A percentile compares a stretch with the other conserved stretches of the same genome.
phyloP scores from a whole-genome alignment of 176 grass and related monocot genomes.

The Cenchrus americanus region DNA sequence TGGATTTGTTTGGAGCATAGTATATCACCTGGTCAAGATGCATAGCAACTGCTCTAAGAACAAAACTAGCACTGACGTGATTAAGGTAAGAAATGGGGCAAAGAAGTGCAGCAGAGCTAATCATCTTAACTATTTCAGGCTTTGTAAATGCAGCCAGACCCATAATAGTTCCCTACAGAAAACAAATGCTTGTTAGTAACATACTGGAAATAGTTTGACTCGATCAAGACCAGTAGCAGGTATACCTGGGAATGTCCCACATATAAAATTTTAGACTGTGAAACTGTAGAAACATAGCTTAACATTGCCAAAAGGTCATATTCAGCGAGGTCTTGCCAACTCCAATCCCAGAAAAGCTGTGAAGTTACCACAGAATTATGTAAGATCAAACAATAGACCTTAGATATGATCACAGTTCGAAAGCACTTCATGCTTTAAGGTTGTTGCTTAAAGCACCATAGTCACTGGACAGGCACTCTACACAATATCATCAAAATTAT shows the following conservation, averaged over 20 bases:
- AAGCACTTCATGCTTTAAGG: slow-evolving; percentile 10
- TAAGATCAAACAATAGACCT: slow-evolving; percentile 30
- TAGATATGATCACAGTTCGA: slow-evolving; percentile 20
- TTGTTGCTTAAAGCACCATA: slow-evolving; percentile 27
- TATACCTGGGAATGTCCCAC: slow-evolving; percentile 91
- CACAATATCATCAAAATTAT: slow-evolving; percentile 26
- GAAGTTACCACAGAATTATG: slow-evolving; percentile 28
- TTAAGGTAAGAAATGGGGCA: slow-evolving; percentile 97
- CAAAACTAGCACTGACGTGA: slow-evolving; percentile 83
- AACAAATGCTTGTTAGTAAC: slow-evolving; percentile 37
- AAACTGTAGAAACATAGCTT: slow-evolving; percentile 67
- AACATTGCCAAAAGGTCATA: slow-evolving; percentile 82
- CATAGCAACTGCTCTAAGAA: slow-evolving; percentile 73
- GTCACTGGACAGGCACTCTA: background rate
- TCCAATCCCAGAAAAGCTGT: slow-evolving; percentile 99
- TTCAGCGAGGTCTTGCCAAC: slow-evolving; percentile 95
- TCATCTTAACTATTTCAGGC: slow-evolving; percentile 72
- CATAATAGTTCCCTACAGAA: slow-evolving; percentile 94
- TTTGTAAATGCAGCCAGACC: slow-evolving; percentile 84
- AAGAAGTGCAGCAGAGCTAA: slow-evolving; percentile 90
- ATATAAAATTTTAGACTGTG: slow-evolving; percentile 76
- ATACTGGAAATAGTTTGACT: background rate
- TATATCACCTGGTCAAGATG: slow-evolving; percentile 91
- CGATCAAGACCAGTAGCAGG: slow-evolving; percentile 1
- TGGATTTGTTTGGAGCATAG: slow-evolving; percentile 33